These are phyloP conservation scores for Dioszegia aurantiaca DNA, from an alignment of 768 basidiomycete species.

Conservation along the genomic window DNA sequence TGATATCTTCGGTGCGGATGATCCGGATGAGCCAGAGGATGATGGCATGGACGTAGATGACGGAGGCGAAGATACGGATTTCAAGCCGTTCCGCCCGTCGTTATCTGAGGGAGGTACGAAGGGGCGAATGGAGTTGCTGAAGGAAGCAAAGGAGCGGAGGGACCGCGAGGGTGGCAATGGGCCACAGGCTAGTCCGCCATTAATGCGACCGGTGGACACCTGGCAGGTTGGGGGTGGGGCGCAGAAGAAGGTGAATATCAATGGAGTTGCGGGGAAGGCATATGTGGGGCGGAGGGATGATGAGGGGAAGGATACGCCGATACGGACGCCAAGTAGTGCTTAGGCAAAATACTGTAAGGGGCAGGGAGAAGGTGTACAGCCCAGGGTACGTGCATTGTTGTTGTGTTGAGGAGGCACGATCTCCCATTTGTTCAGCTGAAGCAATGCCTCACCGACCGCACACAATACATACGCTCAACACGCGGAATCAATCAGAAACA, in stretches of 20 bases:
- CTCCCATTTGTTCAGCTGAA: neutral
- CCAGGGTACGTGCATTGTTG: slow-evolving; percentile 1
- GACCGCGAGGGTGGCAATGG: neutral
- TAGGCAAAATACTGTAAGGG: neutral
- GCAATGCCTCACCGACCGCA: too few species aligned
- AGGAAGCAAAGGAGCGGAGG: slow-evolving; percentile 1
- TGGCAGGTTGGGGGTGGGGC: slow-evolving; percentile 1
- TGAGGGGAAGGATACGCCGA: slow-evolving; percentile 8
- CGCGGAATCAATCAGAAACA: too few species aligned
- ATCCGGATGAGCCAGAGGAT: slow-evolving; percentile 9
- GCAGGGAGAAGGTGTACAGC: neutral
- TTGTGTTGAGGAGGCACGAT: neutral
- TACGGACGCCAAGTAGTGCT: slow-evolving; percentile 10
- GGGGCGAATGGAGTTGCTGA: neutral
- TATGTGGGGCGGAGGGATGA: neutral
- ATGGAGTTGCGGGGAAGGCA: neutral
- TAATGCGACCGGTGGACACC: slow-evolving; percentile 5
- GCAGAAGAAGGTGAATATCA: neutral
- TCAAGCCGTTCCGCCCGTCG: neutral
- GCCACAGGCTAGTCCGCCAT: neutral
- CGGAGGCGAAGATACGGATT: too few species aligned
- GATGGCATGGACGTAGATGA: slow-evolving; percentile 6
- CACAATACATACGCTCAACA: too few species aligned
- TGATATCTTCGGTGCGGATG: slow-evolving; percentile 16
- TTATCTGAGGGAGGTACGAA: neutral